phyloP scores from a whole-genome alignment of 768 basidiomycete genomes.

The Mycena venus region DNA sequence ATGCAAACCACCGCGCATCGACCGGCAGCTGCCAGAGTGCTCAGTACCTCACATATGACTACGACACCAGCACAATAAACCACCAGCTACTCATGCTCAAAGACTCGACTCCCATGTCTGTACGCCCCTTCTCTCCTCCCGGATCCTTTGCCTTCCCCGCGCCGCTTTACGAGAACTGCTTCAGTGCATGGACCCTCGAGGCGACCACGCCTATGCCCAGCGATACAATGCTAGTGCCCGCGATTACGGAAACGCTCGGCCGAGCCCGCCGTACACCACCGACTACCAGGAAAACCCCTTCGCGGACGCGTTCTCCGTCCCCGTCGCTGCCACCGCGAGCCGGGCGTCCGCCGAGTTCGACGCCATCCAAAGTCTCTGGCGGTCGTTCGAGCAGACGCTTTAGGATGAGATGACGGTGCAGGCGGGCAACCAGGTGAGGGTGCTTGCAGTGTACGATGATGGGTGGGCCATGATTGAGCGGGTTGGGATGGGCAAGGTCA shows the following conservation, averaged over 20 bases:
- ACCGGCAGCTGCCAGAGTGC: conserved; percentile 49
- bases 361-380: conserved; percentile 61
- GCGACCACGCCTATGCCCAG: background rate
- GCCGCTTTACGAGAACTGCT: conserved; percentile 57
- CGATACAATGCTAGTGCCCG: background rate
- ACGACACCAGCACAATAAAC: conserved; percentile 23
- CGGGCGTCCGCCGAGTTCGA: conserved; percentile 45
- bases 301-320: conserved; percentile 42
- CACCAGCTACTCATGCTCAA: conserved; percentile 37
- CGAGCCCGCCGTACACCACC: conserved; percentile 29
- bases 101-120: conserved; percentile 66
- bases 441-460: conserved; percentile 73
- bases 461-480: conserved; percentile 79
- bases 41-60: conserved; percentile 51
- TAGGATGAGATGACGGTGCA: conserved; percentile 71
- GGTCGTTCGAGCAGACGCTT: conserved; percentile 69
- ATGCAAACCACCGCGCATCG: conserved; percentile 24
- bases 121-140: conserved; percentile 75
- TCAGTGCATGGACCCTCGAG: background rate
- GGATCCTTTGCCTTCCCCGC: conserved; percentile 80
- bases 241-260: conserved; percentile 26
- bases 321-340: conserved; percentile 26
- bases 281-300: conserved; percentile 47
- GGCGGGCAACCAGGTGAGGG: conserved; percentile 64
- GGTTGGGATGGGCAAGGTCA: conserved; percentile 42